These are phyloP conservation scores for Macrolepiota albuminosa DNA, from an alignment of 768 basidiomycete species.

Conservation along the genomic window DNA sequence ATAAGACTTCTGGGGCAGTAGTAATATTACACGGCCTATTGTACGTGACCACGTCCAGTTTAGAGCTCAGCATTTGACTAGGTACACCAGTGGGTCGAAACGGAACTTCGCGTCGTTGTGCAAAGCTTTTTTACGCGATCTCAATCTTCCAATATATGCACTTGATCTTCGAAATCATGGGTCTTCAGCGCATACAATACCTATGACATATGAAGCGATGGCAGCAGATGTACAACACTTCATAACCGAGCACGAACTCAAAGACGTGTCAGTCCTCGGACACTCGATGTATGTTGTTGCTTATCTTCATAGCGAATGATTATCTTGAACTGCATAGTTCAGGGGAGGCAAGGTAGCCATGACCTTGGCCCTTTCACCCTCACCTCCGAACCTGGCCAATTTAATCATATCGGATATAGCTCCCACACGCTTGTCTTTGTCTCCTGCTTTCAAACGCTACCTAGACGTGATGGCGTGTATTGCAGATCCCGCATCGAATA, in stretches of 20 bases:
- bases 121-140: conserved; percentile 57
- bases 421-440: conserved; percentile 51
- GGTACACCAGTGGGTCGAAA: conserved; percentile 62
- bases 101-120: conserved; percentile 80
- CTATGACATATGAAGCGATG: conserved; percentile 72
- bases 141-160: conserved; percentile 63
- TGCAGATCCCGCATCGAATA: conserved; percentile 35
- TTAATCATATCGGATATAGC: conserved; percentile 81
- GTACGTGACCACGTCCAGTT: conserved; percentile 26
- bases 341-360: conserved; percentile 87
- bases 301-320: not conserved
- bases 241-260: conserved; percentile 42
- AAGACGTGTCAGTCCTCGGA: conserved; percentile 67
- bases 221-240: conserved; percentile 73
- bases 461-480: conserved; percentile 66
- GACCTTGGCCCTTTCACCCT: conserved; percentile 50
- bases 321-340: not conserved
- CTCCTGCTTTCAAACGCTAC: conserved; percentile 57
- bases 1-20: conserved; percentile 34
- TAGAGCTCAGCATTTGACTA: not conserved
- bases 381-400: conserved; percentile 22
- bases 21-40: conserved; percentile 58
- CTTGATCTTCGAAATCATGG: conserved; percentile 85
- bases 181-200: conserved; percentile 60
- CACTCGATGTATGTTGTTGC: conserved; percentile 71